A percentile compares a stretch with the other conserved stretches of the same genome.
These are phyloP conservation scores for Amaranthus cruentus DNA, from an alignment of 148 eudicot genomes.

Conservation along the genomic window DNA sequence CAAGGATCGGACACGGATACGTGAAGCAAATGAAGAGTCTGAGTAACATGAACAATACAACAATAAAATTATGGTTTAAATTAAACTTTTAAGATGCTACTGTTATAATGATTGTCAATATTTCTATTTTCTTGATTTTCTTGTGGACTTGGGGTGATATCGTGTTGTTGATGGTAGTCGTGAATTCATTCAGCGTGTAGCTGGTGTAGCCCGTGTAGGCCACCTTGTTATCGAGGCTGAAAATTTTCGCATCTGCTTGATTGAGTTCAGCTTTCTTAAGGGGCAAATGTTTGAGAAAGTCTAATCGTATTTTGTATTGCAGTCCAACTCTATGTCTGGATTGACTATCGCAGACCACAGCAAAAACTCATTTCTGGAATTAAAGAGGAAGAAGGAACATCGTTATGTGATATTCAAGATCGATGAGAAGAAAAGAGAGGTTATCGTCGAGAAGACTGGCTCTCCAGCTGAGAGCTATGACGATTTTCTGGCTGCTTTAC, in stretches of 20 bases:
- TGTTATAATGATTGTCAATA: too few relatives aligned
- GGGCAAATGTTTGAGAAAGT: background rate
- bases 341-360: constrained; percentile 53
- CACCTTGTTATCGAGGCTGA: too few relatives aligned
- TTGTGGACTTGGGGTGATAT: background rate
- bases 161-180: too few relatives aligned
- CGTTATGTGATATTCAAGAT: constrained; percentile 65
- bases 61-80: too few relatives aligned
- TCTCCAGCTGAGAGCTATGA: constrained; percentile 55
- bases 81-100: too few relatives aligned
- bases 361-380: constrained; percentile 48
- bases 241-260: too few relatives aligned
- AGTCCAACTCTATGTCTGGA: constrained; percentile 55
- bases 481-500: constrained; percentile 51
- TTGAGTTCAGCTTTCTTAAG: background rate
- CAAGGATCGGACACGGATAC: too few relatives aligned
- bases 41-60: too few relatives aligned
- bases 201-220: too few relatives aligned
- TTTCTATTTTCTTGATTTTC: background rate
- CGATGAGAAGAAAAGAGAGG: constrained; percentile 63
- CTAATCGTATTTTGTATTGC: background rate
- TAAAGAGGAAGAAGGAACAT: constrained; percentile 60
- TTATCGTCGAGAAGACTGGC: constrained; percentile 67
- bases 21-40: too few relatives aligned
- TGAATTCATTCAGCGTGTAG: background rate